Conservation (phyloP, 345 rosid genomes). For the Limnanthes douglasii region DNA sequence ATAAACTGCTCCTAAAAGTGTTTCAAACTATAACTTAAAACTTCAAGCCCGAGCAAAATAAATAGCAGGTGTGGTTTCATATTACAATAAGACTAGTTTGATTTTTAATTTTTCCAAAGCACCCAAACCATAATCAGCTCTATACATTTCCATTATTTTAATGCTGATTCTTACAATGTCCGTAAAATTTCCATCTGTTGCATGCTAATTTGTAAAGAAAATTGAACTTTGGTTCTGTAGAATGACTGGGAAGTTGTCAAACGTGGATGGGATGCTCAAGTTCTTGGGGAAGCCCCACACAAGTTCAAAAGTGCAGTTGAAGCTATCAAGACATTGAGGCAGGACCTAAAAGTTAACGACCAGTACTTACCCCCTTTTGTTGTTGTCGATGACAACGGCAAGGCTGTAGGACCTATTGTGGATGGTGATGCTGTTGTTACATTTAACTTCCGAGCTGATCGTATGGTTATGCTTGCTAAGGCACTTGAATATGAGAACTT, state of each 20-base stretch:
- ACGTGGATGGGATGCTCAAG: constrained; percentile 99
- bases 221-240: too few relatives aligned
- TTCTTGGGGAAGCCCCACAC: constrained; percentile 95
- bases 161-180: too few relatives aligned
- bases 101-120: too few relatives aligned
- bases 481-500: constrained; percentile 81
- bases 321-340: constrained; percentile 77
- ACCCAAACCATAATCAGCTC: too few relatives aligned
- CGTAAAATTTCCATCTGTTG: too few relatives aligned
- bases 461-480: constrained; percentile 92
- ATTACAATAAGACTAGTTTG: too few relatives aligned
- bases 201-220: too few relatives aligned
- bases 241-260: constrained; percentile 93
- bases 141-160: too few relatives aligned
- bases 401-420: constrained; percentile 77
- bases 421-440: constrained; percentile 98
- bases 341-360: constrained; percentile 49
- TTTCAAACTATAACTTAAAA: too few relatives aligned
- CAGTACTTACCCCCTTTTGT: constrained; percentile 93
- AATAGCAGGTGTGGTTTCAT: too few relatives aligned
- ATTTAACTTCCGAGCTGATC: constrained; percentile 90
- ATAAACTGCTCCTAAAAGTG: too few relatives aligned
- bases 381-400: constrained; percentile 58
- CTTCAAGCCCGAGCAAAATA: too few relatives aligned
- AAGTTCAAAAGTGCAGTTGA: constrained; percentile 69